These are phyloP conservation scores for Globisporangium barbulae DNA, from an alignment of 352 stramenopile genomes.

Conservation along the genomic window DNA sequence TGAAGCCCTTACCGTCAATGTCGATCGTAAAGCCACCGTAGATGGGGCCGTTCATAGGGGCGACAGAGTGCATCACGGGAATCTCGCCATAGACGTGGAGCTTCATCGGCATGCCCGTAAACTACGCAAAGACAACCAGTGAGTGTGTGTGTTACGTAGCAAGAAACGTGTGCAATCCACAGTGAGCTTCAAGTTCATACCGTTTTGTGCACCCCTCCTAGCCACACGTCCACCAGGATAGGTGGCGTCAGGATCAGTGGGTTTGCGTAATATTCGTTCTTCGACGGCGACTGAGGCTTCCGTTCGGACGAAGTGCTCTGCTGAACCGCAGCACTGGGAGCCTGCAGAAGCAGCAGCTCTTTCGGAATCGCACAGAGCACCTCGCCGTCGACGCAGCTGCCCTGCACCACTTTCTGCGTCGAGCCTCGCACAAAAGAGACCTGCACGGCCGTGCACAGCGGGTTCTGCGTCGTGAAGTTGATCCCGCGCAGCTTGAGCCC, in stretches of 20 bases:
- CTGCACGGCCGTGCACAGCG: conserved; percentile 22
- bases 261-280: neutral
- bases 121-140: conserved; percentile 24
- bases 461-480: conserved; percentile 45
- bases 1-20: conserved; percentile 57
- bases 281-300: neutral
- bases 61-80: conserved; percentile 33
- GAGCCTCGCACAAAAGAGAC: conserved; percentile 39
- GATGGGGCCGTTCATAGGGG: conserved; percentile 71
- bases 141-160: neutral
- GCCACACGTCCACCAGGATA: conserved; percentile 62
- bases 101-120: conserved; percentile 43
- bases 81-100: conserved; percentile 54
- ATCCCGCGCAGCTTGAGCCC: conserved; percentile 46
- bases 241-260: conserved; percentile 17
- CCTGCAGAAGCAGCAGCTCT: conserved; percentile 22
- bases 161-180: neutral
- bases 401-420: conserved; percentile 20
- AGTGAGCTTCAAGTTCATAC: conserved; percentile 19
- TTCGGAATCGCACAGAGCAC: conserved; percentile 33
- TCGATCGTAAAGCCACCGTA: conserved; percentile 64
- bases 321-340: neutral
- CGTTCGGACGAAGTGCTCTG: neutral
- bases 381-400: conserved; percentile 33
- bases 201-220: conserved; percentile 50